phyloP scores from a whole-genome alignment of 2,329 filamentous ascomycete genomes.

The Colletotrichum tropicicola region DNA sequence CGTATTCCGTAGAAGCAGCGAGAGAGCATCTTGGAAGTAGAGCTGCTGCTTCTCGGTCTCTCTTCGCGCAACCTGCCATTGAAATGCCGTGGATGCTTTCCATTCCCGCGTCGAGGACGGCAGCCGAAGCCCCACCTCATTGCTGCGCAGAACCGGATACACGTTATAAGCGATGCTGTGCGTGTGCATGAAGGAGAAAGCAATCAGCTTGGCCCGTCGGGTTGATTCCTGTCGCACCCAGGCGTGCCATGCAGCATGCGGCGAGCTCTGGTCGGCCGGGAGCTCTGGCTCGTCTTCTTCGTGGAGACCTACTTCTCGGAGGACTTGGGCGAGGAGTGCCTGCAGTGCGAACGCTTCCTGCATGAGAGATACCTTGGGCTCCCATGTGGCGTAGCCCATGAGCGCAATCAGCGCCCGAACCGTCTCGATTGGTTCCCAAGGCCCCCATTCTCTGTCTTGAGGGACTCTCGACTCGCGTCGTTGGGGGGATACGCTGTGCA shows the following conservation, averaged over 20 bases:
- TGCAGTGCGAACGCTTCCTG: conserved; percentile 46
- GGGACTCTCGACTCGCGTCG: neutral
- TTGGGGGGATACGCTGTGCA: conserved; percentile 28
- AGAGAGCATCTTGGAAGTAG: conserved; percentile 46
- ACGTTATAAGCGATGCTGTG: conserved; percentile 49
- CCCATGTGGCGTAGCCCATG: conserved; percentile 50
- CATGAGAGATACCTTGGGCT: conserved; percentile 40
- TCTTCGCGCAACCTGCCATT: conserved; percentile 39
- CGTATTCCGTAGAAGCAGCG: conserved; percentile 39
- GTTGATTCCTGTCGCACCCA: conserved; percentile 44
- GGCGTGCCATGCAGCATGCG: conserved; percentile 36
- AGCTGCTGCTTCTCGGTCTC: conserved; percentile 43
- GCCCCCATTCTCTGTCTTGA: conserved; percentile 24
- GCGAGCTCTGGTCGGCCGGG: conserved; percentile 1
- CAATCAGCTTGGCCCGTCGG: conserved; percentile 46
- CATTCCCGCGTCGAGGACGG: conserved; percentile 47
- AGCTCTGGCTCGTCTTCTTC: conserved; percentile 35
- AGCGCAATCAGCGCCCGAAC: conserved; percentile 44
- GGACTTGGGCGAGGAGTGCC: conserved; percentile 41
- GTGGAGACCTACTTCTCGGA: conserved; percentile 43
- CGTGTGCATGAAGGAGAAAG: conserved; percentile 48
- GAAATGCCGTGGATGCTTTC: conserved; percentile 40
- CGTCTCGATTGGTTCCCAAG: conserved; percentile 43
- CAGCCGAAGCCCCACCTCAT: conserved; percentile 44
- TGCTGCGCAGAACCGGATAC: conserved; percentile 45